Percentiles rank a stretch among this genome's conserved stretches.
phyloP scores from a whole-genome alignment of 108 stramenopile species.

The Stephanodiscus minutulus region DNA sequence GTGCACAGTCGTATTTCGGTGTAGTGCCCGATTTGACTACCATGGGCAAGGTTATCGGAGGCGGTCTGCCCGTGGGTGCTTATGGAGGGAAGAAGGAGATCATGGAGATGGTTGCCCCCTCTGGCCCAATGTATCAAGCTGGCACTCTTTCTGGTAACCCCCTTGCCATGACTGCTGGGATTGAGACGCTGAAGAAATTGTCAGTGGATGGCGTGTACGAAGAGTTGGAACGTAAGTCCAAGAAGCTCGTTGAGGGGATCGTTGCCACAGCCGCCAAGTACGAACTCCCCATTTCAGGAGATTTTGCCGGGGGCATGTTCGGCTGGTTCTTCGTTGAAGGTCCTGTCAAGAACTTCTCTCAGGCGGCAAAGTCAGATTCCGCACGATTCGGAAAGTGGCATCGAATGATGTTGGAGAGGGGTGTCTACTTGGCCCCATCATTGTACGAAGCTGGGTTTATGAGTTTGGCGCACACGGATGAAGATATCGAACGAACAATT shows the following conservation, averaged over 20 bases:
- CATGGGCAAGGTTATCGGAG: constrained; percentile 99
- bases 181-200: constrained; percentile 96
- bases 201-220: constrained; percentile 84
- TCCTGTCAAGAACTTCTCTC: constrained; percentile 92
- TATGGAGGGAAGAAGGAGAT: constrained; percentile 98
- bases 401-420: constrained; percentile 96
- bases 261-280: constrained; percentile 81
- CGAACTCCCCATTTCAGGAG: constrained; percentile 92
- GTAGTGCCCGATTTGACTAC: constrained; percentile 98
- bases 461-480: constrained; percentile 96
- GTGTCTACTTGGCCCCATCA: constrained; percentile 97
- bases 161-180: constrained; percentile 97
- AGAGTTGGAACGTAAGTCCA: constrained; percentile 90
- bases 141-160: constrained; percentile 97
- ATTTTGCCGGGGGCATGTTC: constrained; percentile 95
- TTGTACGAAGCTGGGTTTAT: constrained; percentile 99
- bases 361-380: constrained; percentile 90
- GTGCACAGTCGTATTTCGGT: constrained; percentile 96
- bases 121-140: constrained; percentile 99
- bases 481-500: constrained; percentile 95
- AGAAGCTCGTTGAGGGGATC: constrained; percentile 90
- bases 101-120: constrained; percentile 96
- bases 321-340: constrained; percentile 97
- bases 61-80: constrained; percentile 97
- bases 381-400: constrained; percentile 98